Conservation (phyloP, 1,284 basidiomycete genomes). For the Leccinum laetum region DNA sequence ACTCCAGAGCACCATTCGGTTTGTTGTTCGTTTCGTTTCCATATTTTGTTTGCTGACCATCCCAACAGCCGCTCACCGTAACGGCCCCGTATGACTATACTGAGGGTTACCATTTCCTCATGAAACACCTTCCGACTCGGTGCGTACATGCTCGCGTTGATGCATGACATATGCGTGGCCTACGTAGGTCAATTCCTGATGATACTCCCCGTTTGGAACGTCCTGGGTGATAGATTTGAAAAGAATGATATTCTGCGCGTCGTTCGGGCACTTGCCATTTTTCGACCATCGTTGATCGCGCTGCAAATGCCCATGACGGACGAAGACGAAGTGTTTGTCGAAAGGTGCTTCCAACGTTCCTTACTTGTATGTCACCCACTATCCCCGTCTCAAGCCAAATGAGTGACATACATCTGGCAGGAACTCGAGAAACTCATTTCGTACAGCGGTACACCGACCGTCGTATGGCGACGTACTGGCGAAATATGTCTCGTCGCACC, state of each 20-base stretch:
- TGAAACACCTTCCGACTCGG: constrained; percentile 88
- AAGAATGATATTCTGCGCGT: constrained; percentile 95
- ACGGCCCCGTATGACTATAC: constrained; percentile 90
- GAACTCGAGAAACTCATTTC: constrained; percentile 97
- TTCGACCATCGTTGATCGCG: constrained; percentile 94
- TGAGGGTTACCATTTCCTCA: constrained; percentile 91
- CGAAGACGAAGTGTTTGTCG: constrained; percentile 95
- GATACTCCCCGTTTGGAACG: constrained; percentile 18
- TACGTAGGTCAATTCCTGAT: constrained; percentile 45
- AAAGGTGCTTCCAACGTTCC: constrained; percentile 93
- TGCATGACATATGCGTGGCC: constrained; percentile 37
- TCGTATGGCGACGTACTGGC: constrained; percentile 98
- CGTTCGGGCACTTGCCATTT: constrained; percentile 92
- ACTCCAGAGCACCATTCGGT: constrained; percentile 27
- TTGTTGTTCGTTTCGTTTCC: constrained; percentile 7
- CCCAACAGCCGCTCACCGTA: constrained; percentile 67
- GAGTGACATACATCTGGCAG: constrained; percentile 37
- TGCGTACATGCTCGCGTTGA: constrained; percentile 44
- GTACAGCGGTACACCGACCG: constrained; percentile 98
- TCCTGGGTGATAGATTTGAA: constrained; percentile 69
- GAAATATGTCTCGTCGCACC: constrained; percentile 97
- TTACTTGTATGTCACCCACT: constrained; percentile 63
- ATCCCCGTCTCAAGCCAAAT: constrained; percentile 1
- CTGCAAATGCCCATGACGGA: constrained; percentile 94
- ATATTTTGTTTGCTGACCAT: constrained; percentile 9